Conservation (phyloP, 2,329 filamentous ascomycete genomes). For the Colletotrichum acutatum region DNA sequence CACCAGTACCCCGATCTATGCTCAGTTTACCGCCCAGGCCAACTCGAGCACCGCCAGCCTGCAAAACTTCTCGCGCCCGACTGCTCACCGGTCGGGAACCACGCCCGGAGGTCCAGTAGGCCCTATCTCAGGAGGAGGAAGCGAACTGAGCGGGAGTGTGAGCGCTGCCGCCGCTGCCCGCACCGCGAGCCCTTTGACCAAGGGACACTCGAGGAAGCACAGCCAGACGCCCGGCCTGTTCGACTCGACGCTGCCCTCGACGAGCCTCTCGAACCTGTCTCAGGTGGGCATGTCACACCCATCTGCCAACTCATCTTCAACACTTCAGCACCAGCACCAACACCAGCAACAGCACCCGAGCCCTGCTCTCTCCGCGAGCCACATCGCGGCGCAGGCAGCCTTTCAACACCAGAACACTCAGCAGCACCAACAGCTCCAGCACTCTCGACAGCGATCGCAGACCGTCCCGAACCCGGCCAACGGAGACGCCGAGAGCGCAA, state of each 20-base stretch:
- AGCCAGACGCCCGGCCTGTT: constrained; percentile 82
- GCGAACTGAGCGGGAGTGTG: constrained; percentile 14
- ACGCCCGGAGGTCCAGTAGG: constrained; percentile 21
- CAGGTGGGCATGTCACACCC: constrained; percentile 59
- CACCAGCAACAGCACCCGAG: constrained; percentile 38
- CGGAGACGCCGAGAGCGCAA: constrained; percentile 37
- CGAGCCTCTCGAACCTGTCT: constrained; percentile 64
- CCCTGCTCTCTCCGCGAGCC: constrained; percentile 69
- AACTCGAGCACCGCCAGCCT: constrained; percentile 60
- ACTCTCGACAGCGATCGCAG: constrained; percentile 76
- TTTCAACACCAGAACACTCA: constrained; percentile 67
- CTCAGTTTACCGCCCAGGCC: constrained; percentile 58
- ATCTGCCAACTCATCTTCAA: constrained; percentile 43
- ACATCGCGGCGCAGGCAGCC: constrained; percentile 83
- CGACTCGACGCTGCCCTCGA: constrained; percentile 77
- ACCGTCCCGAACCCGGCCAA: constrained; percentile 69
- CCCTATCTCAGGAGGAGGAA: constrained; percentile 12
- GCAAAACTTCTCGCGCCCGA: constrained; percentile 70
- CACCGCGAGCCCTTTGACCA: constrained; percentile 44
- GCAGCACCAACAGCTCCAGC: constrained; percentile 56
- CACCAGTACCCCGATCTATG: constrained; percentile 52
- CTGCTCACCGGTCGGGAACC: constrained; percentile 42
- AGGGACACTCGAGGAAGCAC: constrained; percentile 69
- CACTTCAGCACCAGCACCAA: constrained; percentile 22
- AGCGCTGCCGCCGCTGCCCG: constrained; percentile 42